Base-by-base conservation (phyloP, 345 rosid genomes). In the Heritiera fomes region DNA sequence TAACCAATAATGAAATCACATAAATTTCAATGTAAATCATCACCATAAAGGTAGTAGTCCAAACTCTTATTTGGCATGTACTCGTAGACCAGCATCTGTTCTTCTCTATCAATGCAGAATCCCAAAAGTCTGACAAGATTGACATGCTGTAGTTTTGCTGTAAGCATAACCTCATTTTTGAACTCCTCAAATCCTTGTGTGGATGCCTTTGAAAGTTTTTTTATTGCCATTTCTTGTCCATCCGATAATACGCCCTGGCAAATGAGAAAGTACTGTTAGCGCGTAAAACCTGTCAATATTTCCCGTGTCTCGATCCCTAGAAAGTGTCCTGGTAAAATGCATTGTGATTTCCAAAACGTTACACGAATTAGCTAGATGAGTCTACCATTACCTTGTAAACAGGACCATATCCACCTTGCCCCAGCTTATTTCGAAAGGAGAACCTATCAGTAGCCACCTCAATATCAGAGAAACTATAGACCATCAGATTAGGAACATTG, bases 381-480 rank as follows among this genome's bases (percentile, higher is more conserved):
- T 34, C 38, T 34, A 34, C 38, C 38, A 34, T 34, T n/a, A 43
- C 67, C 77, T 41, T 60, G 55, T 41, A 75, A 9, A 75, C 82
- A 46, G 82, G 82, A 13, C 82, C 82, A 79, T 47, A 79, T 73
- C 78, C 82, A 64, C 82, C 82, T 11, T 73, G 65, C 23, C 82
- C 78, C 9, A 79, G 82, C 67, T 79, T 79, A 8, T 73, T 79
- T 55, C 64, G 43, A 50, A 34, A 40, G 6, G 74, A 73, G 18
- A 79, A 79, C 5, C 74, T 65, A 52, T 55, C 10, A 5, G 82
- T 79, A n/a, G 82, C 74, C 20, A 7, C 61, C 5, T 74, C 45
- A 17, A 75, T 46, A 28, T 61, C 56, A 61, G 53, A 23, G 12
- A 73, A 68, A 12, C 64, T 74, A 34, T 20, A 83, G 3, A 49